Conservation (phyloP, 495 filamentous ascomycete species). For the Rostrohypoxylon terebratum region DNA sequence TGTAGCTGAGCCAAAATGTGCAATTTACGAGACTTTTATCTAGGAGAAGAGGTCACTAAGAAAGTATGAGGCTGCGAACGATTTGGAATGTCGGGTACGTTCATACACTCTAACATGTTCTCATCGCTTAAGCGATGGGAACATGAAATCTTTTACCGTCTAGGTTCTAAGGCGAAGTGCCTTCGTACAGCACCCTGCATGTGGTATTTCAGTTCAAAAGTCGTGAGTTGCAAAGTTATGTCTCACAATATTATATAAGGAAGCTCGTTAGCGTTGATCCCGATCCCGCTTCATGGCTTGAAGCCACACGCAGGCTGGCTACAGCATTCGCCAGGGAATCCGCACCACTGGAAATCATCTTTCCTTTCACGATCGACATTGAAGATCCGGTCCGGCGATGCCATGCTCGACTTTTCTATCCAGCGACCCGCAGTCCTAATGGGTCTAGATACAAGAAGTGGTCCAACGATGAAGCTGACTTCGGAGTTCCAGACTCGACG, state of each 20-base stretch:
- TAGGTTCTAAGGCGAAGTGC: background rate
- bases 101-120: background rate
- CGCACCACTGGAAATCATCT: background rate
- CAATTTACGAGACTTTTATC: no score
- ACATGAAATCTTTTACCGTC: background rate
- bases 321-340: background rate
- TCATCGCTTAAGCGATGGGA: background rate
- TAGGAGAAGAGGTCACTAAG: no score
- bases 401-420: background rate
- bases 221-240: background rate
- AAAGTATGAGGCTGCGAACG: background rate
- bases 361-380: background rate
- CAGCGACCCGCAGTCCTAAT: background rate
- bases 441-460: background rate
- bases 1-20: no score
- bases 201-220: background rate
- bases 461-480: background rate
- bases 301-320: background rate
- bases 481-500: background rate
- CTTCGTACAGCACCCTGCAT: background rate
- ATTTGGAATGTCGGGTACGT: background rate
- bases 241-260: background rate
- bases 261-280: background rate
- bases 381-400: background rate
- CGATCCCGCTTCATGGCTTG: background rate